phyloP scores from a whole-genome alignment of 768 basidiomycete genomes.

The Rhodocollybia butyracea region DNA sequence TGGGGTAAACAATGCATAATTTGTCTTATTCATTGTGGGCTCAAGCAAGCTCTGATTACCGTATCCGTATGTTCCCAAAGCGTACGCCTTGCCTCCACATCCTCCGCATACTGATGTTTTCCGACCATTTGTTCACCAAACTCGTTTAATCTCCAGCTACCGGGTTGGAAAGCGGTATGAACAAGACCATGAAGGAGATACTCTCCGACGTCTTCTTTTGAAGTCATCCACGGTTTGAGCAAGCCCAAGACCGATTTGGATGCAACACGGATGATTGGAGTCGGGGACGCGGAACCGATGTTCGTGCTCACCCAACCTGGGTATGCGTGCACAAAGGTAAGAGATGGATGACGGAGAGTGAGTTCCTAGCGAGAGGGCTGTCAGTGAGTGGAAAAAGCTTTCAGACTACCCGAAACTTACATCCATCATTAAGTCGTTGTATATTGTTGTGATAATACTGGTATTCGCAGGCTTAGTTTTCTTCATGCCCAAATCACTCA shows the following conservation, averaged over 20 bases:
- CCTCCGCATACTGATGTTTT: neutral
- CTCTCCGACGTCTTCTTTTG: neutral
- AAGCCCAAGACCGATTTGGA: neutral
- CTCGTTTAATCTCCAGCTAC: neutral
- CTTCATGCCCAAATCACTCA: conserved; percentile 29
- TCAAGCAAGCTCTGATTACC: too few relatives aligned
- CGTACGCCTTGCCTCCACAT: neutral
- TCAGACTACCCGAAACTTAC: too few relatives aligned
- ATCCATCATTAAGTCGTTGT: conserved; percentile 34
- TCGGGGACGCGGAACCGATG: neutral
- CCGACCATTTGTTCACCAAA: neutral
- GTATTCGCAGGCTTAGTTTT: conserved; percentile 23
- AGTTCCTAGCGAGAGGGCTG: neutral
- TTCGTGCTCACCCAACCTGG: neutral
- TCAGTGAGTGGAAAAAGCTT: neutral
- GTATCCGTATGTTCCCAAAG: neutral
- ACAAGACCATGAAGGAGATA: neutral
- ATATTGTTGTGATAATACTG: conserved; percentile 21
- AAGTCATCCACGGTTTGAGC: neutral
- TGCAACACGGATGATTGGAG: neutral
- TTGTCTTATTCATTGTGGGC: too few relatives aligned
- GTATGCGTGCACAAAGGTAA: neutral
- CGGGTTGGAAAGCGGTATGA: neutral
- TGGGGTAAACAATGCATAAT: too few relatives aligned
- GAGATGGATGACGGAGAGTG: neutral